phyloP scores from a whole-genome alignment of 2,329 filamentous ascomycete species.

The Botrytis tulipae region DNA sequence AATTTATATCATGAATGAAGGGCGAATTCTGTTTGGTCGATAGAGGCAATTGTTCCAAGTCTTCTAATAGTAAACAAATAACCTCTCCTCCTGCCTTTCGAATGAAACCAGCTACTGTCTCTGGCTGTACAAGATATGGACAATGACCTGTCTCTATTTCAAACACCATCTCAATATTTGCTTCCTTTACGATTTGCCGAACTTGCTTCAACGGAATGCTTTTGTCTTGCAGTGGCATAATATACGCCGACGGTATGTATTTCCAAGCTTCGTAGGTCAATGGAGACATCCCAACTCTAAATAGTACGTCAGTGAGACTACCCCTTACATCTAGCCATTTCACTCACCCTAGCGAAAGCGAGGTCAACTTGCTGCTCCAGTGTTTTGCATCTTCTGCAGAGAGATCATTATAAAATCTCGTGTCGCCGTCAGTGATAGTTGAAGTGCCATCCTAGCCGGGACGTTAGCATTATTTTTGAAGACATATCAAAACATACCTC shows the following conservation, averaged over 20 bases:
- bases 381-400: not conserved
- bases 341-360: not conserved
- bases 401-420: not conserved
- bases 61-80: not conserved
- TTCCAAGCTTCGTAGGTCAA: not conserved
- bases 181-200: not conserved
- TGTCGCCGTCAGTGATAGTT: not conserved
- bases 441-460: not conserved
- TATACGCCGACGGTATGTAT: not conserved
- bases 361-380: not conserved
- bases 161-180: not conserved
- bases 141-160: not conserved
- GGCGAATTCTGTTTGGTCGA: not conserved
- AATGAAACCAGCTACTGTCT: not conserved
- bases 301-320: not conserved
- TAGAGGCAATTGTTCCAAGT: not conserved
- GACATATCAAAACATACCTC: not conserved
- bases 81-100: not conserved
- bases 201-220: not conserved
- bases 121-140: not conserved
- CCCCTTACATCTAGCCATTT: not conserved
- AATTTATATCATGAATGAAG: not conserved
- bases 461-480: not conserved
- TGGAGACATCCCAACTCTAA: not conserved
- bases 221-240: not conserved